Conservation (phyloP, 1,139 yeast species). For the Suhomyces maxii region DNA sequence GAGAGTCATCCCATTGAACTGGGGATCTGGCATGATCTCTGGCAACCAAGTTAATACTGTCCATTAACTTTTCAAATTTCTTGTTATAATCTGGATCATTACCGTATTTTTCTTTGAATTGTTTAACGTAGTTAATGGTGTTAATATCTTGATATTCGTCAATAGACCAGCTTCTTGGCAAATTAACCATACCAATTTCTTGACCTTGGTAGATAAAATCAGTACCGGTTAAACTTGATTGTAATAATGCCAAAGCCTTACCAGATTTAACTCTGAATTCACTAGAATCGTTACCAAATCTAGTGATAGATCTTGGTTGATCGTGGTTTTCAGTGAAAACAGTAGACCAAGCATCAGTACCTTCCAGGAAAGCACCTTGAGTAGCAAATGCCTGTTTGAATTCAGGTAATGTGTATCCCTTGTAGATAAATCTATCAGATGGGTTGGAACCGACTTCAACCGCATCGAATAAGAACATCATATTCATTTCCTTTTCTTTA, state of each 20-base stretch:
- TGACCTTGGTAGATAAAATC: conserved; percentile 27
- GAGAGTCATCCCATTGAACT: conserved; percentile 24
- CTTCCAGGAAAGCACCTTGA: conserved; percentile 19
- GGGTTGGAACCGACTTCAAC: conserved; percentile 21
- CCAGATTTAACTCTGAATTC: conserved; percentile 19
- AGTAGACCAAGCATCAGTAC: conserved; percentile 27
- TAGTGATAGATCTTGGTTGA: conserved; percentile 24
- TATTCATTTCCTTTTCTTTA: conserved; percentile 25
- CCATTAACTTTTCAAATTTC: conserved; percentile 15
- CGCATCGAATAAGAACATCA: conserved; percentile 26
- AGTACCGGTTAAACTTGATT: conserved; percentile 22
- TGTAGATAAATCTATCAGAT: conserved; percentile 19
- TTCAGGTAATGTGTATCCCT: conserved; percentile 19
- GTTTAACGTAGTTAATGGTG: conserved; percentile 21
- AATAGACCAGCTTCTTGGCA: conserved; percentile 21
- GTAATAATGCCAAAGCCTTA: conserved; percentile 24
- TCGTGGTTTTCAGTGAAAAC: conserved; percentile 27
- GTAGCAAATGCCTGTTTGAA: conserved; percentile 19
- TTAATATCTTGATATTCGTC: conserved; percentile 24
- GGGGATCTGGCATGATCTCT: conserved; percentile 27
- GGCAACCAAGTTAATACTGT: conserved; percentile 20
- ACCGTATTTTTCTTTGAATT: conserved; percentile 14
- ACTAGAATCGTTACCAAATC: conserved; percentile 21
- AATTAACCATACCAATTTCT: conserved; percentile 26
- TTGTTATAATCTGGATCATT: conserved; percentile 14